A percentile compares a stretch with the other conserved stretches of the same genome.
phyloP scores from a whole-genome alignment of 2,329 filamentous ascomycete genomes.

The Cercospora zeae-maydis region DNA sequence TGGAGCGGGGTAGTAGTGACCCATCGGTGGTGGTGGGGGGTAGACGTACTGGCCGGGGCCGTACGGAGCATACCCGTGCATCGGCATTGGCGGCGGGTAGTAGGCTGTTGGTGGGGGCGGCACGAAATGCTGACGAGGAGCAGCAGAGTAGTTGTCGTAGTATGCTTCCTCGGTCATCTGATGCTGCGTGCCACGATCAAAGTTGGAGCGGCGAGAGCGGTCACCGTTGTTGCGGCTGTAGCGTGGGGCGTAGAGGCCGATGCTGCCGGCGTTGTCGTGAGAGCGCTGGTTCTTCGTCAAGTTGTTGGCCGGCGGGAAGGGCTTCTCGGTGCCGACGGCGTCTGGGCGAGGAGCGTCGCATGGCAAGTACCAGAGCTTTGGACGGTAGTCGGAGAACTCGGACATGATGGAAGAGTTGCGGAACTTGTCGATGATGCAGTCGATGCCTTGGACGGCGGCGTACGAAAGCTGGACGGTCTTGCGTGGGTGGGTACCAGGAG shows the following conservation, averaged over 20 bases:
- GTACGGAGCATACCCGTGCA: background rate
- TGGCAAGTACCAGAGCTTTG: slow-evolving; percentile 67
- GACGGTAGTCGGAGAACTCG: slow-evolving; percentile 74
- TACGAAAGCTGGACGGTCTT: slow-evolving; percentile 91
- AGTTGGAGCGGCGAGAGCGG: slow-evolving; percentile 71
- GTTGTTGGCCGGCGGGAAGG: slow-evolving; percentile 77
- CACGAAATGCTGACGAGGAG: background rate
- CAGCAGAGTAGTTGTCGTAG: slow-evolving; percentile 10
- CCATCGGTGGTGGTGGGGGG: background rate
- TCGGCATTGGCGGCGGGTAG: background rate
- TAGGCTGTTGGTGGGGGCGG: slow-evolving; percentile 1
- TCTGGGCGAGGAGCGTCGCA: slow-evolving; percentile 37
- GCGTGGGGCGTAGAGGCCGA: slow-evolving; percentile 78
- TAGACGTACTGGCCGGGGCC: background rate
- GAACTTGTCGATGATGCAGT: slow-evolving; percentile 90
- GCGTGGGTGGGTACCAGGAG: slow-evolving; percentile 57
- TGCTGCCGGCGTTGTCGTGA: slow-evolving; percentile 79
- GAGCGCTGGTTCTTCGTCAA: slow-evolving; percentile 82
- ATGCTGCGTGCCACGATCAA: slow-evolving; percentile 68
- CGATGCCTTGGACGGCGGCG: slow-evolving; percentile 92
- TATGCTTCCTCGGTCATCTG: slow-evolving; percentile 33
- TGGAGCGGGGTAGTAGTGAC: background rate
- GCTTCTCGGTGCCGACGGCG: slow-evolving; percentile 66
- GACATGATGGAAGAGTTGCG: slow-evolving; percentile 96
- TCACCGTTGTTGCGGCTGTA: slow-evolving; percentile 65